A percentile compares a stretch with the other conserved stretches of the same genome.
Evolutionary conservation across 306 rosid species (phyloP).

Genomic region (Bauhinia variegata): DNA sequence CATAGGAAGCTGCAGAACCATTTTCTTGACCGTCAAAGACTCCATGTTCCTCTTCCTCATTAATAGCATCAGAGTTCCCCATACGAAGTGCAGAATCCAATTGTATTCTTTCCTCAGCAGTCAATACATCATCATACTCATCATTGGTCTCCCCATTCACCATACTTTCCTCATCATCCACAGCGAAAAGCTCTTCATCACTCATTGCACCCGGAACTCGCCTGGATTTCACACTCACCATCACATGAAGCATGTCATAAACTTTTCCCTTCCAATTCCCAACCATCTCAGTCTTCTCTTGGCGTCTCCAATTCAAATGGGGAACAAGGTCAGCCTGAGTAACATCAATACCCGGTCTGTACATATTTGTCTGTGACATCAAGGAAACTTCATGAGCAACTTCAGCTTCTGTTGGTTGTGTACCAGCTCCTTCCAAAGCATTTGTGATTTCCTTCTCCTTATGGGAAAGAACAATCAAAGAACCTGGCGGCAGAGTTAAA

Average conservation of each 20-base stretch:
- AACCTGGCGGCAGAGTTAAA: conserved; percentile 72
- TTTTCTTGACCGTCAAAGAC: conserved; percentile 66
- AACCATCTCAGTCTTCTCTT: conserved; percentile 93
- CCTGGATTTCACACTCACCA: conserved; percentile 98
- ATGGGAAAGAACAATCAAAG: conserved; percentile 92
- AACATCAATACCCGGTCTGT: conserved; percentile 96
- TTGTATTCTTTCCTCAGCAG: conserved; percentile 94
- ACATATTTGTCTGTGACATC: conserved; percentile 97
- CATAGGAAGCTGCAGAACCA: conserved; percentile 58
- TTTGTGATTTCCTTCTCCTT: conserved; percentile 94
- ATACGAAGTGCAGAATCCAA: conserved; percentile 87
- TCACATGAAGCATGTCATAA: conserved; percentile 95
- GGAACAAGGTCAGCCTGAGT: conserved; percentile 98
- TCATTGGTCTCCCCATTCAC: conserved; percentile 79
- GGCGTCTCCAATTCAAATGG: conserved; percentile 96
- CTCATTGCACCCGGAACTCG: conserved; percentile 99
- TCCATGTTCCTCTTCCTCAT: conserved; percentile 82
- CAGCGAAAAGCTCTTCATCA: conserved; percentile 95
- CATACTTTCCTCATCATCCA: conserved; percentile 78
- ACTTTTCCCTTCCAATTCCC: conserved; percentile 98
- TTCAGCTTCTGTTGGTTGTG: conserved; percentile 93
- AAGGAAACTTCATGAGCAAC: conserved; percentile 93
- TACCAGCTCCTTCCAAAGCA: conserved; percentile 98
- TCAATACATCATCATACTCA: conserved; percentile 88
- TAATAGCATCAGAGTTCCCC: conserved; percentile 72